These are phyloP conservation scores for Omphalotus guepiniiformis DNA, from an alignment of 768 basidiomycete genomes.

Conservation along the genomic window DNA sequence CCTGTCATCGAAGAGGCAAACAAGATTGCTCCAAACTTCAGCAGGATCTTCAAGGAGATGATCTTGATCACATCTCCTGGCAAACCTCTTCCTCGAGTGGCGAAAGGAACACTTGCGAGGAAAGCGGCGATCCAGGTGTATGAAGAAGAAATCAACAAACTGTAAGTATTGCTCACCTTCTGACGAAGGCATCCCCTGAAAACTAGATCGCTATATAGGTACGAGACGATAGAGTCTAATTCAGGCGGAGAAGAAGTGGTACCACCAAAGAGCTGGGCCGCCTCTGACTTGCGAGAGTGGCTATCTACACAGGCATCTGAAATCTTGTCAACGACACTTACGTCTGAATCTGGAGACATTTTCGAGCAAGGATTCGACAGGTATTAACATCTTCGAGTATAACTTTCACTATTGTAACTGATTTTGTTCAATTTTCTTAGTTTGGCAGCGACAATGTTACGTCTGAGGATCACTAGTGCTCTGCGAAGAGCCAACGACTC, in stretches of 20 bases:
- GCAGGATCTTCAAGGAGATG: constrained; percentile 48
- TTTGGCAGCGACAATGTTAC: constrained; percentile 25
- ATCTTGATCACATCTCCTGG: constrained; percentile 36
- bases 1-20: constrained; percentile 39
- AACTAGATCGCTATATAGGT: neutral
- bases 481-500: constrained; percentile 21
- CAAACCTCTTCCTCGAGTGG: constrained; percentile 39
- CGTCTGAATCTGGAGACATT: constrained; percentile 14
- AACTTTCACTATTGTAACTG: constrained; percentile 12
- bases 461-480: constrained; percentile 29
- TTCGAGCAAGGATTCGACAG: constrained; percentile 28
- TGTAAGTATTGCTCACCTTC: constrained; percentile 21
- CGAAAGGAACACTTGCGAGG: constrained; percentile 42
- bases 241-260: constrained; percentile 20
- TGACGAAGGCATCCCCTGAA: neutral
- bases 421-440: constrained; percentile 14
- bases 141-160: constrained; percentile 32
- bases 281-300: constrained; percentile 15
- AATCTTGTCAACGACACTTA: constrained; percentile 22
- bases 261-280: constrained; percentile 13
- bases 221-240: constrained; percentile 20
- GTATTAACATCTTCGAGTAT: neutral
- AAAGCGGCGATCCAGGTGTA: constrained; percentile 36
- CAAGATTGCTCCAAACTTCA: constrained; percentile 31
- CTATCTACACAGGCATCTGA: constrained; percentile 18